These are phyloP conservation scores for Zelopaecilomyces penicillatus DNA, from an alignment of 2,329 filamentous ascomycete genomes.

Conservation along the genomic window DNA sequence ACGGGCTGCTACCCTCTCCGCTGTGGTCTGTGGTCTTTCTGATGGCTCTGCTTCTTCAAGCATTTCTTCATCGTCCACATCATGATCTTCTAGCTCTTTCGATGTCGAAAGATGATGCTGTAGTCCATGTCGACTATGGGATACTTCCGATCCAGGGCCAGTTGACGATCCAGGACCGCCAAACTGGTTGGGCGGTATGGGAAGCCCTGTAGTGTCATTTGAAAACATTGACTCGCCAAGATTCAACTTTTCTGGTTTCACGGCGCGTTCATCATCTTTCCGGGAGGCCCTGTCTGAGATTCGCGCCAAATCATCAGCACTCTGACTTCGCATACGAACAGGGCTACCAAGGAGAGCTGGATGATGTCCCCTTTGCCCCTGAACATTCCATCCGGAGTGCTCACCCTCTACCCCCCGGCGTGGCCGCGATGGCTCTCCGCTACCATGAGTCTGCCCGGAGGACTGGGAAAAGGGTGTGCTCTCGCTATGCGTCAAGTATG, in stretches of 20 bases:
- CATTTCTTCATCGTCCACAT: slow-evolving; percentile 51
- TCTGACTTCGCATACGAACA: slow-evolving; percentile 34
- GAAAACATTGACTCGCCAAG: slow-evolving; percentile 24
- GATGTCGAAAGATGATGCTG: slow-evolving; percentile 1
- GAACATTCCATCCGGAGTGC: slow-evolving; percentile 51
- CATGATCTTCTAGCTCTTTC: slow-evolving; percentile 41
- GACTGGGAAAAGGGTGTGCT: slow-evolving; percentile 36
- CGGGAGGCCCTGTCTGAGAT: slow-evolving; percentile 4
- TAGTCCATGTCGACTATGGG: slow-evolving; percentile 4
- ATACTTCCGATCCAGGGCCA: not conserved
- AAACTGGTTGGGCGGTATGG: slow-evolving; percentile 32
- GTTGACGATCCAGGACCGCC: slow-evolving; percentile 17
- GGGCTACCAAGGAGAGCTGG: slow-evolving; percentile 27
- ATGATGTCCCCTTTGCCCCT: slow-evolving; percentile 38
- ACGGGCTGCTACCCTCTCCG: slow-evolving; percentile 48
- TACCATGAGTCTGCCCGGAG: slow-evolving; percentile 33
- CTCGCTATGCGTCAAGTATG: slow-evolving; percentile 39
- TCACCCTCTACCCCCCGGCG: slow-evolving; percentile 26
- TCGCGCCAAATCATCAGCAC: slow-evolving; percentile 27
- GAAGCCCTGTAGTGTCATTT: slow-evolving; percentile 29
- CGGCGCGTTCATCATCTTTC: slow-evolving; percentile 3
- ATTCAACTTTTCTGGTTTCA: slow-evolving; percentile 1
- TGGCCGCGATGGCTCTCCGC: slow-evolving; percentile 9
- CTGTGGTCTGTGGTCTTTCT: slow-evolving; percentile 38
- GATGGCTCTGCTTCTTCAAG: slow-evolving; percentile 33